Conservation (phyloP, 2,329 filamentous ascomycete genomes). For the Neofusicoccum cordaticola region DNA sequence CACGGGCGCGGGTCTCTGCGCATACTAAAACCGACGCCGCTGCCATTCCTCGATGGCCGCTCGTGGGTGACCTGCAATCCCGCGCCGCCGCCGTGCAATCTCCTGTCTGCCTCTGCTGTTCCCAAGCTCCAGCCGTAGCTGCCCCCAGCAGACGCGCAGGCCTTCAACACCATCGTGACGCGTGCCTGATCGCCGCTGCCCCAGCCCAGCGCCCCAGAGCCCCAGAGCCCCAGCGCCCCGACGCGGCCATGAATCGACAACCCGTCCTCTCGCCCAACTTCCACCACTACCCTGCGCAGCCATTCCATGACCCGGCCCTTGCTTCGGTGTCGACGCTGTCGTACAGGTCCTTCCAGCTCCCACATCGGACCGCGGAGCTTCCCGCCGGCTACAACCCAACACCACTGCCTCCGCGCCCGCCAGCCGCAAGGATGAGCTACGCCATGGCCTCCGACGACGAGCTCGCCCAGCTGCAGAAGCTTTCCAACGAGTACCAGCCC, state of each 20-base stretch:
- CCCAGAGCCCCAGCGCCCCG: conserved; percentile 10
- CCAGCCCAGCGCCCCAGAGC: neutral
- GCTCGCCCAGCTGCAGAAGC: conserved; percentile 59
- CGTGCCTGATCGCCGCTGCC: conserved; percentile 13
- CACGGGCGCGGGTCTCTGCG: conserved; percentile 31
- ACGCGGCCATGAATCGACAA: conserved; percentile 20
- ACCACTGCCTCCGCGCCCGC: conserved; percentile 16
- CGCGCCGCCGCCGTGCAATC: conserved; percentile 35
- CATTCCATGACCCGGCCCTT: conserved; percentile 21
- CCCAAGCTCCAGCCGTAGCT: neutral
- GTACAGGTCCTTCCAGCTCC: conserved; percentile 38
- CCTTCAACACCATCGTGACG: conserved; percentile 15
- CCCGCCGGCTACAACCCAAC: conserved; percentile 29
- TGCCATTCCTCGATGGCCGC: conserved; percentile 31
- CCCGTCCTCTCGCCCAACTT: conserved; percentile 18
- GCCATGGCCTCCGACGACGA: conserved; percentile 49
- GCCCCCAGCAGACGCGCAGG: neutral
- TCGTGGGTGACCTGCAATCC: conserved; percentile 31
- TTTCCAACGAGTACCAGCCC: conserved; percentile 60
- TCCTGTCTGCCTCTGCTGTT: conserved; percentile 8
- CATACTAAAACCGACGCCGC: conserved; percentile 35
- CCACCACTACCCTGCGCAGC: conserved; percentile 19
- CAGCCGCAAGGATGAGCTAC: conserved; percentile 36
- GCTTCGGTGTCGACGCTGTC: conserved; percentile 29
- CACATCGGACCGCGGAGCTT: conserved; percentile 41